Percentiles rank a stretch among this genome's conserved stretches.
Evolutionary conservation across 306 rosid species (phyloP).

Genomic region (Cicer yamashitae): DNA sequence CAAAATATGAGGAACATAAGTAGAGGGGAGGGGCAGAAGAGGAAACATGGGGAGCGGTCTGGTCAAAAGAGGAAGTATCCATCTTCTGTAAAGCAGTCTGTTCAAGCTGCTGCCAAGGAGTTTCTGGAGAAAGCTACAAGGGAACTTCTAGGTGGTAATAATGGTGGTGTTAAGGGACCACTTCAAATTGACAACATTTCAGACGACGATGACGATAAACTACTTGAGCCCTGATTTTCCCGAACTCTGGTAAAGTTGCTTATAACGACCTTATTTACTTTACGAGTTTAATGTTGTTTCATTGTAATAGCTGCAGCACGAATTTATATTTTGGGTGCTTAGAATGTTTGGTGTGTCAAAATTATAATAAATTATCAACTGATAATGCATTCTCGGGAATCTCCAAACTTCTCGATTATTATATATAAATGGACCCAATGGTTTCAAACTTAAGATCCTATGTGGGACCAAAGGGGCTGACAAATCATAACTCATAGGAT

Average conservation of each 20-base stretch:
- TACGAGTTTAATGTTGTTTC: conserved; percentile 12
- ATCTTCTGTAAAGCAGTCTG: conserved; percentile 71
- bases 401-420: neutral
- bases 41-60: conserved; percentile 54
- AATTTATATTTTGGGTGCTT: neutral
- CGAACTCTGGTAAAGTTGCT: conserved; percentile 48
- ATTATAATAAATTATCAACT: conserved; percentile 4
- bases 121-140: conserved; percentile 88
- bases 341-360: neutral
- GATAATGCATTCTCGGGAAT: neutral
- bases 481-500: neutral
- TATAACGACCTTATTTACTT: conserved; percentile 23
- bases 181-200: conserved; percentile 49
- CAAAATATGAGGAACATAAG: conserved; percentile 71
- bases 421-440: neutral
- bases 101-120: conserved; percentile 77
- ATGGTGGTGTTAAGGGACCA: conserved; percentile 75
- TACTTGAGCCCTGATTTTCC: conserved; percentile 46
- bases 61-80: conserved; percentile 80
- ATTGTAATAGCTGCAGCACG: neutral
- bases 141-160: conserved; percentile 75
- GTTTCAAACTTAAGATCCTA: neutral
- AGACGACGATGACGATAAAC: conserved; percentile 54
- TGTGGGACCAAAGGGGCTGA: neutral
- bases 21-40: conserved; percentile 66